Base-by-base conservation (phyloP, 768 basidiomycete species). In the Naematelia encephala region DNA sequence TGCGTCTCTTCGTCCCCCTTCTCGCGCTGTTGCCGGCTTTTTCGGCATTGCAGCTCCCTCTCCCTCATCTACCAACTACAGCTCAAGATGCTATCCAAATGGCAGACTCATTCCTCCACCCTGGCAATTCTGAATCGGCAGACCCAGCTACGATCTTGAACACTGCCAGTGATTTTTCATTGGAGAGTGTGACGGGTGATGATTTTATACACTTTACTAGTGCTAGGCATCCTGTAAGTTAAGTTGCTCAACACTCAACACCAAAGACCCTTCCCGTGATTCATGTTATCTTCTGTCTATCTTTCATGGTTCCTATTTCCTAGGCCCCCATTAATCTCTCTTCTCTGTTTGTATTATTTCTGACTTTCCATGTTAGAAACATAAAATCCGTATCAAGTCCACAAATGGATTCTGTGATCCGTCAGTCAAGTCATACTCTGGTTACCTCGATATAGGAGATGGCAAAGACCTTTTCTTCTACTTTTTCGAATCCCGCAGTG, bases 401-500 rank as follows among this genome's bases (percentile, higher is more conserved):
- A 69, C 69, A 3, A 70, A 74, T 2, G 64, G 77, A 44, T 82
- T 80, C 71, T 82, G 82, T 63, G 81, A 82, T 62, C 78, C 77
- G 8, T 70, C 72, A 23, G 81, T 79, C 46, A 62, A 65, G 55
- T 75, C 74, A 0, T 75, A 64, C 59, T 67, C 72, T 43, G 78
- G 77, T 60, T 77, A 75, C 57, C 69, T 77, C 39, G 70, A 74
- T 56, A 65, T 72, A 11, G 76, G 74, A 0, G 60, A 74, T 25
- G 76, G 74, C 42, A 57, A 64, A 51, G 74, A 77, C 30, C 64
- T 77, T 11, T 77, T 72, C 57, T 87, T 88, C 78, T 87, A 87
- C 75, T 88, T 88, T 77, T 88, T 88, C 73, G 86, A 88, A 76
- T 85, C 84, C 61, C 78, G 87, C 60, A 80, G 80, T 3, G 66